Evolutionary conservation across 805 yeast genomes (phyloP).

Genomic region (Saturnispora besseyi): DNA sequence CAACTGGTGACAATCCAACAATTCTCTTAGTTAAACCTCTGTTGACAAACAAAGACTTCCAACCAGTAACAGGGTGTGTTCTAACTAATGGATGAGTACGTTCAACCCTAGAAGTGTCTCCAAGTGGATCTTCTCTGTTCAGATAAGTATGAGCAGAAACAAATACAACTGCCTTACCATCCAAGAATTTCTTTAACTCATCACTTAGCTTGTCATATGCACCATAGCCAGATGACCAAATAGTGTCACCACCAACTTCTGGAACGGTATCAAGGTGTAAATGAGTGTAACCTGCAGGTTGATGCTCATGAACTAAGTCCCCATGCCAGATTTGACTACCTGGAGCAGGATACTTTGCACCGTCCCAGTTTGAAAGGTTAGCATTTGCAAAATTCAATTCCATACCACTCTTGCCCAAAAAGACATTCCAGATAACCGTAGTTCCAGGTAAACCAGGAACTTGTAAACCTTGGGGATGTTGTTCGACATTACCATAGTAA

Average conservation of each 20-base stretch:
- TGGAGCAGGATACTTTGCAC: slow-evolving; percentile 4
- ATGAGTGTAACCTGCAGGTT: slow-evolving; percentile 49
- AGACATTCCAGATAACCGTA: slow-evolving; percentile 36
- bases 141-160: slow-evolving; percentile 32
- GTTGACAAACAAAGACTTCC: slow-evolving; percentile 49
- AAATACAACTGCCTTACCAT: slow-evolving; percentile 41
- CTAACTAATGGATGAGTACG: slow-evolving; percentile 53
- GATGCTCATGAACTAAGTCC: slow-evolving; percentile 42
- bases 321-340: slow-evolving; percentile 39
- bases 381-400: slow-evolving; percentile 15
- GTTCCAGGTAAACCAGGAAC: slow-evolving; percentile 32
- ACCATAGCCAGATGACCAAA: slow-evolving; percentile 49
- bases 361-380: slow-evolving; percentile 16
- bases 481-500: slow-evolving; percentile 38
- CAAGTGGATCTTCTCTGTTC: slow-evolving; percentile 35
- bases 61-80: slow-evolving; percentile 58
- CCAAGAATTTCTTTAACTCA: slow-evolving; percentile 40
- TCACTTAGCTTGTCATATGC: slow-evolving; percentile 49
- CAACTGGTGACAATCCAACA: slow-evolving; percentile 43
- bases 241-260: slow-evolving; percentile 45
- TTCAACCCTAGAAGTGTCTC: slow-evolving; percentile 38
- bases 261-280: slow-evolving; percentile 46
- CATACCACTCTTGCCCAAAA: slow-evolving; percentile 20
- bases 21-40: slow-evolving; percentile 42
- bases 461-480: slow-evolving; percentile 30